Evolutionary conservation across 345 rosid genomes (phyloP), one percentile per base, ranked within the genome.

Genomic region (Eucalyptus curtisii): DNA sequence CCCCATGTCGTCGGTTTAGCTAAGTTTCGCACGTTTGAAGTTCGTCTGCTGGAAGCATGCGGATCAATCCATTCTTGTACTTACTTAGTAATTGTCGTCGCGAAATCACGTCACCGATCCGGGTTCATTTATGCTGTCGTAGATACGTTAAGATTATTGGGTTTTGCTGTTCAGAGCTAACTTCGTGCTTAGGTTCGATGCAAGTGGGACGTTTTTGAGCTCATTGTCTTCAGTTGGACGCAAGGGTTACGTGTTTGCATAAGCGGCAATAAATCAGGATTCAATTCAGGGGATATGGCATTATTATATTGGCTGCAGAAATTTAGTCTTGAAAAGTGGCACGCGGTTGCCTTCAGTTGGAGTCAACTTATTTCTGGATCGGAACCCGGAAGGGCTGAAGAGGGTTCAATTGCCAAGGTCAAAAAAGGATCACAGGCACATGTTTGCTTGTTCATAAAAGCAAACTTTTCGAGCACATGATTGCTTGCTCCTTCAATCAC

Each of bases 151-250:
- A 49, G 1, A 47, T 64, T 87, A 25, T 64, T 27, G 49, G 10
- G 17, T 87, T 47, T 68, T 20, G 55, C 55, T 68, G 44, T 68
- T 86, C n/a, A 6, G 31, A 89, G 90, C 89, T 90, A 87, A 71
- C 91, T 91, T 88, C 47, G 68, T 86, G 88, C 53, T 25, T 27
- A 44, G 90, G 89, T 86, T 88, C 89, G 33, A 66, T 87, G 86
- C 87, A 79, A 71, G 85, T 17, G 90, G 90, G 91, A 87, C 61
- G 64, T 85, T 57, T 84, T 79, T 88, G 71, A 76, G 88, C 82
- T 84, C 16, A 44, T 42, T 89, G 7, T 89, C 94, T 92, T 93
- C 80, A 48, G 91, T 89, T 88, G 86, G 89, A 93, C 91, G 94
- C 40, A 88, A 92, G 68, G 84, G 49, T 55, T 90, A 76, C 85